Evolutionary conservation across 768 basidiomycete species (phyloP).

Genomic region (Hygrophorus pudorinus): DNA sequence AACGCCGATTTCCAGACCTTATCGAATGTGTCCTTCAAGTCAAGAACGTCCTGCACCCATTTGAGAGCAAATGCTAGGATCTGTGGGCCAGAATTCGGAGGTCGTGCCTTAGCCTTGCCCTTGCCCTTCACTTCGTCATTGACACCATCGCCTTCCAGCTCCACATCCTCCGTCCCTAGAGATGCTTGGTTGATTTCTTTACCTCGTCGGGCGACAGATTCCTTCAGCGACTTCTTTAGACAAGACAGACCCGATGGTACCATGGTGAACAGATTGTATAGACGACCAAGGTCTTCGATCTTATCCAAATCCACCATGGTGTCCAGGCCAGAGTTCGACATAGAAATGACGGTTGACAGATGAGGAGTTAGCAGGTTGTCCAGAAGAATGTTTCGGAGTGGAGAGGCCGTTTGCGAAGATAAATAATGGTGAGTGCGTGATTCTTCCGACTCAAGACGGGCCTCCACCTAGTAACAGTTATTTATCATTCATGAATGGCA

Average conservation of each 20-base stretch:
- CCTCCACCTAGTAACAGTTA: slow-evolving; percentile 51
- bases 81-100: slow-evolving; percentile 30
- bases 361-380: slow-evolving; percentile 70
- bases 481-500: neutral
- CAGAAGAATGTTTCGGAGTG: slow-evolving; percentile 69
- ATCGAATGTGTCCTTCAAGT: slow-evolving; percentile 90
- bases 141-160: slow-evolving; percentile 23
- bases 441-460: slow-evolving; percentile 73
- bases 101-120: slow-evolving; percentile 40
- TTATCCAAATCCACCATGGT: slow-evolving; percentile 79
- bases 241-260: slow-evolving; percentile 57
- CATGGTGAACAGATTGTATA: slow-evolving; percentile 67
- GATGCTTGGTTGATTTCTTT: slow-evolving; percentile 67
- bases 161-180: slow-evolving; percentile 27
- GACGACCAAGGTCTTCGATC: slow-evolving; percentile 60
- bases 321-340: slow-evolving; percentile 79
- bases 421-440: slow-evolving; percentile 82
- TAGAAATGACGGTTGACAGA: slow-evolving; percentile 60
- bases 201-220: slow-evolving; percentile 65
- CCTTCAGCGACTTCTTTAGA: slow-evolving; percentile 59
- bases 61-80: slow-evolving; percentile 58
- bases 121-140: slow-evolving; percentile 27
- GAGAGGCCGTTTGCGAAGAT: slow-evolving; percentile 56
- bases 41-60: slow-evolving; percentile 91
- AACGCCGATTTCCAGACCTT: slow-evolving; percentile 63